phyloP scores from a whole-genome alignment of 164 flowering plant genomes.

The Hamamelis virginiana region DNA sequence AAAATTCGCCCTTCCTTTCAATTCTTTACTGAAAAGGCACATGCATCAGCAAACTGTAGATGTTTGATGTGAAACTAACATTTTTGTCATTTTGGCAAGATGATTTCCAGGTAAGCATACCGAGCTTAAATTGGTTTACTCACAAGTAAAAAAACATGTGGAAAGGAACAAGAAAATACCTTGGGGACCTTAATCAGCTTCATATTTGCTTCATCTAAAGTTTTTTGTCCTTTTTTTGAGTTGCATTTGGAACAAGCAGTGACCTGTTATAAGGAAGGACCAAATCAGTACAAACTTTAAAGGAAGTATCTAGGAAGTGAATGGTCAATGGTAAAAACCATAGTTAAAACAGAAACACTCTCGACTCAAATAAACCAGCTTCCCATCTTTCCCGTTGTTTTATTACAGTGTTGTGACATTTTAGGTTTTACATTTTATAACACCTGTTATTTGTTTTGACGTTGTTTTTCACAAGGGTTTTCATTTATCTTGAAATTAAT shows the following conservation, averaged over 20 bases:
- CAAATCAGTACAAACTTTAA: not conserved
- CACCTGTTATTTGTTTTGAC: not conserved
- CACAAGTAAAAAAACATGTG: not conserved
- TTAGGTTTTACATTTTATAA: not conserved
- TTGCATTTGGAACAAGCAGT: constrained; percentile 92
- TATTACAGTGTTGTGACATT: not conserved
- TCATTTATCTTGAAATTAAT: not conserved
- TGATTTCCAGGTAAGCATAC: too few relatives aligned
- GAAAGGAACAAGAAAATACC: constrained; percentile 35
- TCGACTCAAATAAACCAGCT: too few relatives aligned
- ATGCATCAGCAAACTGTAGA: too few relatives aligned
- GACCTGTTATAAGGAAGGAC: constrained; percentile 48
- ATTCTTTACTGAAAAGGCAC: too few relatives aligned
- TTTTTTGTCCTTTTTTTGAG: constrained; percentile 82
- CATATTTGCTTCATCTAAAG: constrained; percentile 86
- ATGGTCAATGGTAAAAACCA: not conserved
- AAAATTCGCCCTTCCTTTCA: too few relatives aligned
- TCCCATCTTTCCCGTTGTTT: too few relatives aligned
- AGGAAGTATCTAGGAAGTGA: not conserved
- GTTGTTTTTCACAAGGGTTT: not conserved
- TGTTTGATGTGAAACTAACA: too few relatives aligned
- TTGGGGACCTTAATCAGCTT: constrained; percentile 71
- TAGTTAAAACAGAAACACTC: too few relatives aligned
- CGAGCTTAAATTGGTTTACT: not conserved
- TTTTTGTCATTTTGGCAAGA: too few relatives aligned